Percentiles rank a stretch among this genome's conserved stretches.
Conservation (phyloP, 2,329 filamentous ascomycete genomes). For the Pseudopyrenochaeta lycopersici region DNA sequence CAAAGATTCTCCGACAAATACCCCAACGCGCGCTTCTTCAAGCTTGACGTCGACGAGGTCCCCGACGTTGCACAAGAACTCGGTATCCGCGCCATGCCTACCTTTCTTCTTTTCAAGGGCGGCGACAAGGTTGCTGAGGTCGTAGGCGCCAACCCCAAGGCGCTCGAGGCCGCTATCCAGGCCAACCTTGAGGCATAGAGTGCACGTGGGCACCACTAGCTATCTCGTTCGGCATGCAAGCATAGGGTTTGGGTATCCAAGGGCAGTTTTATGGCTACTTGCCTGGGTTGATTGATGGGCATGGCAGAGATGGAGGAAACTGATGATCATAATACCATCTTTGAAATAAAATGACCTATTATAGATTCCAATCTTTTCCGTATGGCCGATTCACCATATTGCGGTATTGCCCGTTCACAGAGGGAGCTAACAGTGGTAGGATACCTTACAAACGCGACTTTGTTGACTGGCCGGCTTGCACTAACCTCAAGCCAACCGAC, state of each 20-base stretch:
- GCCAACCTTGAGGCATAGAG: slow-evolving; percentile 36
- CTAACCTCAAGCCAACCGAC: too few relatives aligned
- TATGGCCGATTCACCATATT: background rate
- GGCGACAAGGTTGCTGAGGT: slow-evolving; percentile 77
- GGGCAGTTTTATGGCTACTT: slow-evolving; percentile 13
- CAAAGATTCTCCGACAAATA: slow-evolving; percentile 68
- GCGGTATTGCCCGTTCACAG: background rate
- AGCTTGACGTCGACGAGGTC: slow-evolving; percentile 89
- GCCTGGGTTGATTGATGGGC: slow-evolving; percentile 1
- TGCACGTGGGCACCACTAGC: slow-evolving; percentile 11
- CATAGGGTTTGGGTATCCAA: slow-evolving; percentile 8
- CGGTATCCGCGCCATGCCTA: slow-evolving; percentile 89
- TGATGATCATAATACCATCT: slow-evolving; percentile 25
- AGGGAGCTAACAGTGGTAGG: background rate
- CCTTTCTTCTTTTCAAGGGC: slow-evolving; percentile 84
- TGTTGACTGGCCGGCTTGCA: too few relatives aligned
- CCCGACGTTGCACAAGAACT: slow-evolving; percentile 79
- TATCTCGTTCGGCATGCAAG: slow-evolving; percentile 16
- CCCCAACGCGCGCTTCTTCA: slow-evolving; percentile 76
- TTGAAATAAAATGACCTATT: slow-evolving; percentile 23
- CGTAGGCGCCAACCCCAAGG: slow-evolving; percentile 80
- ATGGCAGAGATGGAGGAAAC: slow-evolving; percentile 6
- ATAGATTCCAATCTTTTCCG: background rate
- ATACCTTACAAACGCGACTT: background rate
- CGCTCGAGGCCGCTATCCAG: slow-evolving; percentile 66